Evolutionary conservation across 1,139 yeast genomes (phyloP).

Genomic region (Yamadazyma mexicana): DNA sequence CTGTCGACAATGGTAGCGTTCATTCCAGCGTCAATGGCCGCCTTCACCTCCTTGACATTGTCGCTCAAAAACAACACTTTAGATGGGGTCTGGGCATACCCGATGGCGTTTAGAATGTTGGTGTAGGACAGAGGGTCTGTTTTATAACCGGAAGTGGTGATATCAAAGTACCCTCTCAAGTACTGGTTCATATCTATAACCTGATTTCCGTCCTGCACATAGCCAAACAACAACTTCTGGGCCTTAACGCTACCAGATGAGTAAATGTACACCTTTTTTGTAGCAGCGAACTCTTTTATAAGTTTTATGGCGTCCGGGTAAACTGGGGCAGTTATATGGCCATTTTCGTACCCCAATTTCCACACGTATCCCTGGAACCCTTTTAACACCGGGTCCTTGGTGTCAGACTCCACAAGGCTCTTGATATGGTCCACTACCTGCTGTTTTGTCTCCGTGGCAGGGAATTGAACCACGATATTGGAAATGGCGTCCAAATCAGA

Average conservation of each 20-base stretch:
- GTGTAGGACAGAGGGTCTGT: conserved; percentile 56
- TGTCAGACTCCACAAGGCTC: conserved; percentile 57
- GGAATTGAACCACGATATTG: conserved; percentile 42
- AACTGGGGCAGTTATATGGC: conserved; percentile 75
- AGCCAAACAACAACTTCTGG: conserved; percentile 71
- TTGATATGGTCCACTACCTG: conserved; percentile 35
- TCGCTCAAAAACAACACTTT: conserved; percentile 74
- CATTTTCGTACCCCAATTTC: conserved; percentile 74
- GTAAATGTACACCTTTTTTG: conserved; percentile 60
- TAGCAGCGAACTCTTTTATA: conserved; percentile 38
- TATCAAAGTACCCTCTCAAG: conserved; percentile 76
- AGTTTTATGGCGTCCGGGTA: conserved; percentile 69
- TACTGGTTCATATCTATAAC: conserved; percentile 50
- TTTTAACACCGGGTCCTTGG: conserved; percentile 78
- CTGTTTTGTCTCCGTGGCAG: conserved; percentile 22
- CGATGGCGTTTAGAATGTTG: conserved; percentile 54
- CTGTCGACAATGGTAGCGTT: conserved; percentile 59
- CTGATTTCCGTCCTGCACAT: conserved; percentile 41
- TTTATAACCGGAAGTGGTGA: conserved; percentile 80
- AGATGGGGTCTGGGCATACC: conserved; percentile 19
- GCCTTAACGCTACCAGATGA: conserved; percentile 93
- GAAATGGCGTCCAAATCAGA: conserved; percentile 18
- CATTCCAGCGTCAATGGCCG: conserved; percentile 72
- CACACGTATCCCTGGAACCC: conserved; percentile 82
- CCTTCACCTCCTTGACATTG: conserved; percentile 63